Evolutionary conservation across 306 rosid species (phyloP), one percentile per base, ranked within the genome.

Genomic region (Ormosia emarginata): DNA sequence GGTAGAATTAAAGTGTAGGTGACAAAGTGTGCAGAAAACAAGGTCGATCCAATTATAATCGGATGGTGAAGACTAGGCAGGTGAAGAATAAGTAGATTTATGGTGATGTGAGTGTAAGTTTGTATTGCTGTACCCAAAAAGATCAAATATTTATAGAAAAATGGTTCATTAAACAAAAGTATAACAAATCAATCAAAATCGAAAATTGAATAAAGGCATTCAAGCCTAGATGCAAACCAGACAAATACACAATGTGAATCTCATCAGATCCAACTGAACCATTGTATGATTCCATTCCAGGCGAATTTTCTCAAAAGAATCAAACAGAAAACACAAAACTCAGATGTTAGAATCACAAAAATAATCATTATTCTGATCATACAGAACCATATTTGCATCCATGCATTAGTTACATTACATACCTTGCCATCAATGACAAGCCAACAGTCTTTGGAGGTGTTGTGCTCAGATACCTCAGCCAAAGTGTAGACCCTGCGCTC

Each of bases 371-470:
- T 34, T 67, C 2, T 5, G 10, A n/a, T 13, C 52, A 36, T 32
- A 1, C 10, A 5, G 3, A 11, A 53, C 8, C 32, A 12, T 67
- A 8, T 76, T 7, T 44, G 37, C 12, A 46, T n/a, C 1, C 5
- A 67, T 34, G 15, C 44, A 46, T 43, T 18, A 2, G 12, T 18
- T 9, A 46, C 32, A 82, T 73, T 2, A 57, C 37, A 78, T 74
- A 91, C 98, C 97, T 90, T 93, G 87, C 89, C 91, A 10, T 81
- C 79, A 61, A 93, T 89, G 79, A 93, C 46, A 34, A 93, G 88
- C 97, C 97, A 93, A 73, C 98, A 93, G 39, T 91, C 93, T 6
- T 86, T 79, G 76, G 78, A 81, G 79, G 4, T 82, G 81, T 86
- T 89, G 79, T 90, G 94, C 43, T 72, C 29, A 59, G 91, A 67